Conservation (phyloP, 768 basidiomycete genomes). For the Clathrus columnatus region DNA sequence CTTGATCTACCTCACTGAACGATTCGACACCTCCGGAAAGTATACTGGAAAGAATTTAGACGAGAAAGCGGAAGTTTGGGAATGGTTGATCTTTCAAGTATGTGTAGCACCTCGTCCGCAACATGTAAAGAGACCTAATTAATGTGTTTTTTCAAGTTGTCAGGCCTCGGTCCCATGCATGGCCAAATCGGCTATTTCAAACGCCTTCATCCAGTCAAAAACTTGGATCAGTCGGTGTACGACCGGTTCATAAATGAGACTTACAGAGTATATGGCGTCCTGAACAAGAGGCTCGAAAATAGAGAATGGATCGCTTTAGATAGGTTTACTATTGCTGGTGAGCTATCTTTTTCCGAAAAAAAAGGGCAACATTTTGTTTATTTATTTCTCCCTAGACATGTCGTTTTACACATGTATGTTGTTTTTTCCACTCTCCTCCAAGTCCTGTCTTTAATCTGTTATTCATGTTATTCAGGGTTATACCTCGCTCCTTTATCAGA, state of each 20-base stretch:
- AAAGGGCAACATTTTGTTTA: too few species aligned
- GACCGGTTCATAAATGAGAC: slow-evolving; percentile 15
- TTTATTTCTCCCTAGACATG: background rate
- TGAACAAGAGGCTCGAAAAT: slow-evolving; percentile 11
- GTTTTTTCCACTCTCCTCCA: background rate
- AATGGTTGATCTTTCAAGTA: slow-evolving; percentile 3
- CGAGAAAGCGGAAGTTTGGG: background rate
- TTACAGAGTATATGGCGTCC: slow-evolving; percentile 13
- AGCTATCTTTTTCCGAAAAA: background rate
- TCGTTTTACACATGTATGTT: background rate
- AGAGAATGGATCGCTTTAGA: slow-evolving; percentile 1
- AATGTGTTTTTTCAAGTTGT: background rate
- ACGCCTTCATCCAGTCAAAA: slow-evolving; percentile 12
- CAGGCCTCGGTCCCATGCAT: slow-evolving; percentile 1
- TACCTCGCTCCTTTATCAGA: background rate
- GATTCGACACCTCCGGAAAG: slow-evolving; percentile 65
- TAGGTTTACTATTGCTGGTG: slow-evolving; percentile 3
- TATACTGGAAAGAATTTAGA: slow-evolving; percentile 31
- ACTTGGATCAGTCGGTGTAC: slow-evolving; percentile 13
- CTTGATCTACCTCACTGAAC: slow-evolving; percentile 70
- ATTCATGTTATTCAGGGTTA: background rate
- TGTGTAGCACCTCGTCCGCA: background rate
- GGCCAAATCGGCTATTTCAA: slow-evolving; percentile 12
- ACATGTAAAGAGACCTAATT: background rate
- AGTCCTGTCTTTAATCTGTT: background rate